Base-by-base conservation (phyloP, 1,284 basidiomycete genomes). In the Cutaneotrichosporon sp. region DNA sequence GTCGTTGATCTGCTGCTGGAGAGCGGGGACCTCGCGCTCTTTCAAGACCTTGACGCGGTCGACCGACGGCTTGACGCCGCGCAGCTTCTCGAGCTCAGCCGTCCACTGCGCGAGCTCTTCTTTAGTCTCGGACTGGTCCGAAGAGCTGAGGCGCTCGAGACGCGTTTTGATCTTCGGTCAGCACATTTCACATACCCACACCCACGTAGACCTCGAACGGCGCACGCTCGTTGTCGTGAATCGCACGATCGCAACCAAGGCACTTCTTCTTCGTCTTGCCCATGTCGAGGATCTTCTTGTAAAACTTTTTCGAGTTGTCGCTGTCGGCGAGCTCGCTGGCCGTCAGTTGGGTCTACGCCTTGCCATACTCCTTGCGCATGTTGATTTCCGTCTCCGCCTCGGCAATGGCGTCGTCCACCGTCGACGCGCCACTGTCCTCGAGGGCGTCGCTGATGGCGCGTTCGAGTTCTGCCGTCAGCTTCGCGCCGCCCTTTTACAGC, bases 201-300 rank as follows among this genome's bases (percentile, higher is more conserved):
- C 82, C 35, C 51, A 88, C 88, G 58, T 82, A 82, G 74, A 80
- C 80, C 70, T 88, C 84, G 56, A 88, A 87, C 0, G 77, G 76
- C 1, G 68, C 69, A 39, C 85, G 69, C 55, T 93, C 90, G 9
- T 77, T 71, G 30, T 81, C 78, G 17, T 81, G 77, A 66, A 97
- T 77, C 23, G 77, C 77, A 5, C 92, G 82, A 59, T 83, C 82
- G 69, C 93, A 97, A 4, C 84, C 84, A 18, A 82, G 77, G 64
- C 93, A 97, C 3, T 79, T 77, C 61, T 87, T 84, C 59, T 84
- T 81, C 33, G 78, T 74, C 67, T 82, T 82, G 17, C 85, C 88
- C 1, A 76, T 72, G 20, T 78, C 75, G 10, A 90, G 78, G 21
- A 93, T 73, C 1, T 76, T 74, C 51, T 86, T 77, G 65, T 85